Conservation (phyloP, 1,284 basidiomycete genomes). For the Pterulicium gracile region DNA sequence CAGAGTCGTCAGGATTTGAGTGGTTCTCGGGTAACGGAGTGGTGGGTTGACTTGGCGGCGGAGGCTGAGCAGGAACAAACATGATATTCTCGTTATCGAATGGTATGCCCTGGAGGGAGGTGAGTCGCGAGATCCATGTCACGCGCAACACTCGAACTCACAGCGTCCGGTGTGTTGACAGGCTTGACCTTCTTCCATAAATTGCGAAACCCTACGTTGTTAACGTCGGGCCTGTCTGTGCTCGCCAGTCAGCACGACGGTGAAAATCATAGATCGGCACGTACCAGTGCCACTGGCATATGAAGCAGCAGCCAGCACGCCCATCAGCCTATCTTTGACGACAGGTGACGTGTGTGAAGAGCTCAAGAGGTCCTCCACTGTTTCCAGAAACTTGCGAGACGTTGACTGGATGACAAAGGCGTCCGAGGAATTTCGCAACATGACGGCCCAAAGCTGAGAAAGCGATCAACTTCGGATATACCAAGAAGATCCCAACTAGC, state of each 20-base stretch:
- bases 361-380: constrained; percentile 55
- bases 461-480: constrained; percentile 7
- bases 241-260: neutral
- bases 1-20: too few relatives aligned
- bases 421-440: constrained; percentile 63
- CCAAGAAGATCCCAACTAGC: constrained; percentile 6
- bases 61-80: constrained; percentile 46
- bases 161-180: constrained; percentile 59
- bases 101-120: constrained; percentile 42
- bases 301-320: constrained; percentile 64
- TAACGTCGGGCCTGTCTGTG: constrained; percentile 17
- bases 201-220: constrained; percentile 44
- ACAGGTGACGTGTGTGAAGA: constrained; percentile 55
- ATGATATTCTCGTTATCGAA: constrained; percentile 67
- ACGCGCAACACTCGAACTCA: too few relatives aligned
- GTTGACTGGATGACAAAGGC: constrained; percentile 56
- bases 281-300: constrained; percentile 43
- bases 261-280: constrained; percentile 16
- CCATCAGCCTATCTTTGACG: constrained; percentile 58
- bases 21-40: too few relatives aligned
- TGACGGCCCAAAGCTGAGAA: constrained; percentile 69
- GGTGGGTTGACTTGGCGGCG: constrained; percentile 17
- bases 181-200: constrained; percentile 64
- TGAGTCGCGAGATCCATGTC: too few relatives aligned
- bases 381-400: constrained; percentile 68